Percentiles rank a stretch among this genome's conserved stretches.
Evolutionary conservation across 768 basidiomycete species (phyloP).

Genomic region (Tubosaeta brunneosetosa): DNA sequence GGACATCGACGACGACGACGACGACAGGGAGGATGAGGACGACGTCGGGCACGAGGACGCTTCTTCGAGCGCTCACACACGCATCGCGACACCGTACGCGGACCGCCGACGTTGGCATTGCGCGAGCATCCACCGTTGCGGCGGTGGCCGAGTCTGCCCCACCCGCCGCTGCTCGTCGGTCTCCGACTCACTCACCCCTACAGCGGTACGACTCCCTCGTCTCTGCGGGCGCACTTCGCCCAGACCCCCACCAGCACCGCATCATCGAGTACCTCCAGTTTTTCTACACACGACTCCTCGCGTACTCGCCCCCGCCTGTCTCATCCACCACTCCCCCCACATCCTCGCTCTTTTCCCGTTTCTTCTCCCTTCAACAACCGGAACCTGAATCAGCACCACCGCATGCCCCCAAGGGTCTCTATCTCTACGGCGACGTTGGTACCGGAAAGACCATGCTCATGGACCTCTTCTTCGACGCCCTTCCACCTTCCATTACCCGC

Average conservation of each 20-base stretch:
- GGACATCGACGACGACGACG: constrained; percentile 1
- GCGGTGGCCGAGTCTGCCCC: neutral
- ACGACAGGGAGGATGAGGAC: constrained; percentile 5
- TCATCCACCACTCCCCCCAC: constrained; percentile 28
- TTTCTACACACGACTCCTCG: constrained; percentile 65
- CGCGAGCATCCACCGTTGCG: constrained; percentile 12
- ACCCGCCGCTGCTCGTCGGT: neutral
- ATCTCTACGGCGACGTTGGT: constrained; percentile 94
- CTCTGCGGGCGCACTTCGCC: constrained; percentile 48
- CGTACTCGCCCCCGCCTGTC: constrained; percentile 68
- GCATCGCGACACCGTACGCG: constrained; percentile 1
- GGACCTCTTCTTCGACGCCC: constrained; percentile 91
- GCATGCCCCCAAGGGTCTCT: constrained; percentile 77
- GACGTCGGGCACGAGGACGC: neutral
- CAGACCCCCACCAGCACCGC: constrained; percentile 79
- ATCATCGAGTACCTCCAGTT: constrained; percentile 81
- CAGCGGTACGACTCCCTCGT: constrained; percentile 47
- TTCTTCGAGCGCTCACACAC: neutral
- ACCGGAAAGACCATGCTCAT: constrained; percentile 99
- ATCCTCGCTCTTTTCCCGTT: constrained; percentile 19
- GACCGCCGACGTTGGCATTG: neutral
- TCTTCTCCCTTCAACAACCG: constrained; percentile 26
- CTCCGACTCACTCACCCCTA: constrained; percentile 21
- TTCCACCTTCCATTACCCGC: constrained; percentile 58
- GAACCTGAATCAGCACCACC: constrained; percentile 37